phyloP scores from a whole-genome alignment of 345 rosid genomes.

The Linum lewisii region DNA sequence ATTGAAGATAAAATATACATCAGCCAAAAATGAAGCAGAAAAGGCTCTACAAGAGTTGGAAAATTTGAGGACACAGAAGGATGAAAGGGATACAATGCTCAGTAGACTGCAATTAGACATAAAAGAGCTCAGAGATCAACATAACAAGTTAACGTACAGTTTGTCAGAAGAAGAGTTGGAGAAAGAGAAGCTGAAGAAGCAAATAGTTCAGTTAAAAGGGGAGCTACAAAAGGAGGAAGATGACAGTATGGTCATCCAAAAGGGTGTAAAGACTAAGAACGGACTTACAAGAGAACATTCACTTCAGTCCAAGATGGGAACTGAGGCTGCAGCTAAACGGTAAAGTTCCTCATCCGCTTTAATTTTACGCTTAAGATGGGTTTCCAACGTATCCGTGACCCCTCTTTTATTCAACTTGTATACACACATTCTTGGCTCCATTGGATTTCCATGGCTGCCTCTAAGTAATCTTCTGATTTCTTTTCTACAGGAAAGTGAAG shows the following conservation, averaged over 20 bases:
- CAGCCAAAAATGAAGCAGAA: slow-evolving; percentile 44
- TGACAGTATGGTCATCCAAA: slow-evolving; percentile 15
- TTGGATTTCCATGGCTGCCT: slow-evolving; percentile 1
- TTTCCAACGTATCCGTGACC: slow-evolving; percentile 2
- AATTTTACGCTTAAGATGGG: slow-evolving; percentile 7
- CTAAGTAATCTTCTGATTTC: background rate
- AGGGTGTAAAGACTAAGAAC: too few relatives aligned
- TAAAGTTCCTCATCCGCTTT: slow-evolving; percentile 11
- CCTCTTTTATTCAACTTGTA: slow-evolving; percentile 3
- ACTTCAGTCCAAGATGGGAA: too few relatives aligned
- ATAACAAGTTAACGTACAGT: slow-evolving; percentile 34
- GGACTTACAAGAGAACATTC: too few relatives aligned
- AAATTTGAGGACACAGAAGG: slow-evolving; percentile 34
- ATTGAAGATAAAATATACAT: slow-evolving; percentile 30
- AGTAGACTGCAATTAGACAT: slow-evolving; percentile 38
- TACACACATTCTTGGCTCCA: background rate
- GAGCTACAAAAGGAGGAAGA: slow-evolving; percentile 49
- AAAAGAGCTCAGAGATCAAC: slow-evolving; percentile 35
- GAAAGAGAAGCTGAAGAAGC: slow-evolving; percentile 49
- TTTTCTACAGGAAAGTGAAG: slow-evolving; percentile 27
- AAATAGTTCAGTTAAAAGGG: slow-evolving; percentile 35
- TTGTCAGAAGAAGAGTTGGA: slow-evolving; percentile 49
- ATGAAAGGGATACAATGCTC: slow-evolving; percentile 44
- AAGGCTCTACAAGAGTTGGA: slow-evolving; percentile 38
- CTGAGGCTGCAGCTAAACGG: slow-evolving; percentile 23